Evolutionary conservation across 2,329 filamentous ascomycete genomes (phyloP), one percentile per base, ranked within the genome.

Genomic region (Lomentospora prolificans): DNA sequence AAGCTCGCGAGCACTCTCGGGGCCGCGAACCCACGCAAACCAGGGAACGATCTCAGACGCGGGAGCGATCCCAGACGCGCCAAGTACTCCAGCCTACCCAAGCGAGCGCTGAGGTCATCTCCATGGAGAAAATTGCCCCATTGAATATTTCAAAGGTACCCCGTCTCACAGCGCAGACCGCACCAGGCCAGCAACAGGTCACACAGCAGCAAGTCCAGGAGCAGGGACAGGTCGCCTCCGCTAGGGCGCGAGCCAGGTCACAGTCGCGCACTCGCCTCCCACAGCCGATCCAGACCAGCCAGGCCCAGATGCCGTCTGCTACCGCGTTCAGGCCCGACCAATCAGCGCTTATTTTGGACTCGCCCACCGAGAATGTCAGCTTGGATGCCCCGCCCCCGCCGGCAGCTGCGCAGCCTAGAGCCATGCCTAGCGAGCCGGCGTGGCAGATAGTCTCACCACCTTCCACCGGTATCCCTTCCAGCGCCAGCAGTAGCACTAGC

Each of bases 381-480:
- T 4, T 25, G 17, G 19, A 48, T 22, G 44, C 22, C 17, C 19
- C 24, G 44, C 6, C 22, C 17, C 5, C 10, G 36, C 27, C 36
- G 22, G 24, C 19, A 14, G 12, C 7, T 27, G 25, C 36, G 24
- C 25, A 19, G 24, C 4, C 17, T 9, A 54, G 52, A 36, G 24
- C 71, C 72, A 66, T 68, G 3, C 61, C 70, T 8, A 62, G 67
- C 5, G 72, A 76, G 57, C 74, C 75, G 3, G 66, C 70, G 52
- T 78, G 76, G 75, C 68, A 77, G 58, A 76, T 77, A 66, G 63
- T 77, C 8, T 72, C 72, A 0, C 67, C 72, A 1, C 68, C 72
- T 3, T 33, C 53, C 12, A 48, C 53, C 2, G 41, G 52, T n/a
- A 28, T 54, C 25, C 41, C 52, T 7, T 54, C 52, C 5, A 62